A percentile compares a stretch with the other conserved stretches of the same genome.
phyloP scores from a whole-genome alignment of 2,329 filamentous ascomycete genomes.

The Apiospora marii region DNA sequence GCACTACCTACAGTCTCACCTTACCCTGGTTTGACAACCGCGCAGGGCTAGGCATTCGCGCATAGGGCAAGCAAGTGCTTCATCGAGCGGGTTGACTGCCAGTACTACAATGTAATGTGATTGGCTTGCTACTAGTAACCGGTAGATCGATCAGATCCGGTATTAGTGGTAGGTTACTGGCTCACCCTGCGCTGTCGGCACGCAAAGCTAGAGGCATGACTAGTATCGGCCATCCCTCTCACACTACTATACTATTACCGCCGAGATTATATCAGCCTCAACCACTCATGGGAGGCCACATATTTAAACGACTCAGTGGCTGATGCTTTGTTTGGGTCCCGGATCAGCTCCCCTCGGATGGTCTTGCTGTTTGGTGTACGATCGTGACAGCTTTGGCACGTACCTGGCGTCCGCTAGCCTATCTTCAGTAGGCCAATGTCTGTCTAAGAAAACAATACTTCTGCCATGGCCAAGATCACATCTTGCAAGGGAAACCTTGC shows the following conservation, averaged over 20 bases:
- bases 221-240: not conserved
- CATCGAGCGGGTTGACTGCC: not conserved
- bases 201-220: constrained; percentile 1
- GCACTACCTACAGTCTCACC: not conserved
- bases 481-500: not conserved
- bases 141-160: constrained; percentile 3
- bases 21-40: not conserved
- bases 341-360: not conserved
- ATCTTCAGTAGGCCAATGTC: not conserved
- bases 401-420: not conserved
- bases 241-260: not conserved
- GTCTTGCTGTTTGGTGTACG: not conserved
- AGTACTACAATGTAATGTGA: not conserved
- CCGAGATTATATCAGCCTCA: constrained; percentile 2
- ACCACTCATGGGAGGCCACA: constrained; percentile 5
- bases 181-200: not conserved
- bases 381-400: not conserved
- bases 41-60: not conserved
- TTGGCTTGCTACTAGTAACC: not conserved
- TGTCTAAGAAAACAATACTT: not conserved
- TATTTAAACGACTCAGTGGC: not conserved
- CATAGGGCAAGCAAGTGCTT: not conserved
- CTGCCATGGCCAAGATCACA: not conserved
- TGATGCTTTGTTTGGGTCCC: not conserved
- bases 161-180: not conserved